Conservation (phyloP, 768 basidiomycete genomes). For the Hortiboletus campestris region DNA sequence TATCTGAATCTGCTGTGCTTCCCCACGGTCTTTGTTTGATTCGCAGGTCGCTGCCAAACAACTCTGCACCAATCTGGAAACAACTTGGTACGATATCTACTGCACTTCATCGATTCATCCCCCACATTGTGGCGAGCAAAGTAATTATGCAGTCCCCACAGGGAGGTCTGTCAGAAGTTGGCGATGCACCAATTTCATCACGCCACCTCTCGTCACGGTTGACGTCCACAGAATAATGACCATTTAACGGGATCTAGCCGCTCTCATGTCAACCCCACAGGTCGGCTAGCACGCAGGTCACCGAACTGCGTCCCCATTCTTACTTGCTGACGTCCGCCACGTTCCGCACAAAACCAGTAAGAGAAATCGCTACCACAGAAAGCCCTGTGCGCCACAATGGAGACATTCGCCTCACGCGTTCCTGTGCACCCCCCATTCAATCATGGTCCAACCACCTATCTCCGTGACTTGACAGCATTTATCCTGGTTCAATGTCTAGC, state of each 20-base stretch:
- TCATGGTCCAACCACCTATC: background rate
- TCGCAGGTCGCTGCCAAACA: constrained; percentile 28
- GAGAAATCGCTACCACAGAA: background rate
- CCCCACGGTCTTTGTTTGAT: constrained; percentile 26
- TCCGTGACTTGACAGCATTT: background rate
- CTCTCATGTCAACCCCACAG: background rate
- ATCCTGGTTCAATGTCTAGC: background rate
- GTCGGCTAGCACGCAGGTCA: background rate
- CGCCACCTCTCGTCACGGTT: background rate
- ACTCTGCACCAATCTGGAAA: constrained; percentile 7
- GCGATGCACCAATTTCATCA: background rate
- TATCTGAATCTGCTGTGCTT: background rate
- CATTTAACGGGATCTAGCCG: background rate
- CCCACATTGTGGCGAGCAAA: background rate
- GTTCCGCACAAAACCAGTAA: background rate
- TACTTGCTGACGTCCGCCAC: background rate
- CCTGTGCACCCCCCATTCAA: background rate
- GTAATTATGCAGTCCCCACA: background rate
- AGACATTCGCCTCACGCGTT: background rate
- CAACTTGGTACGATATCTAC: background rate
- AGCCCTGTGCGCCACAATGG: constrained; percentile 1
- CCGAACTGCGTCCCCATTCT: background rate
- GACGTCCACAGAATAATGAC: background rate
- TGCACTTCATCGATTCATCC: background rate
- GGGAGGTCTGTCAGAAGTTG: background rate